A percentile compares a stretch with the other conserved stretches of the same genome.
Evolutionary conservation across 306 rosid species (phyloP).

Genomic region (Abrus precatorius): DNA sequence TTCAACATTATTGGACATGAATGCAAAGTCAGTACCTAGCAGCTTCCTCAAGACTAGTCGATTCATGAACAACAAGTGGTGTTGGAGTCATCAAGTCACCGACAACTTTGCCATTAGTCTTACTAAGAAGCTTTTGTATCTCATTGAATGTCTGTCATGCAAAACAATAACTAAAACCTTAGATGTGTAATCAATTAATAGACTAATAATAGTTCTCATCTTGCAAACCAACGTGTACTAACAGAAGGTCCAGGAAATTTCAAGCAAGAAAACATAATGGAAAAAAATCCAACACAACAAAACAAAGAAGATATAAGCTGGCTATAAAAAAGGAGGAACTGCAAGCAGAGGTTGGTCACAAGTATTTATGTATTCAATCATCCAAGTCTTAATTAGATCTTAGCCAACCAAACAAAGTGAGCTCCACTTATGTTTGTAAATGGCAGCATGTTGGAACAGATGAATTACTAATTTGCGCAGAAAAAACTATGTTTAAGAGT

Average conservation of each 20-base stretch:
- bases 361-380: constrained; percentile 26
- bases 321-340: background rate
- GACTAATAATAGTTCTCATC: constrained; percentile 29
- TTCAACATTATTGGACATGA: constrained; percentile 1
- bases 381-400: constrained; percentile 2
- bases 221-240: constrained; percentile 4
- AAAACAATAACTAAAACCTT: constrained; percentile 54
- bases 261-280: background rate
- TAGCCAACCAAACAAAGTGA: constrained; percentile 20
- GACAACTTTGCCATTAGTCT: constrained; percentile 91
- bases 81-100: constrained; percentile 96
- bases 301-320: background rate
- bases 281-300: constrained; percentile 3
- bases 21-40: constrained; percentile 65
- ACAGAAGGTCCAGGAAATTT: background rate
- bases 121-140: constrained; percentile 84
- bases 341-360: constrained; percentile 3
- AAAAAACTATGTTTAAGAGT: background rate
- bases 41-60: constrained; percentile 85
- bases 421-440: background rate
- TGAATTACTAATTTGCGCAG: background rate
- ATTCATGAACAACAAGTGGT: constrained; percentile 89
- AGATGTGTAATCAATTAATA: constrained; percentile 16
- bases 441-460: background rate
- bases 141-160: constrained; percentile 84